Percentiles rank a stretch among this genome's conserved stretches.
These are phyloP conservation scores for Lyophyllum shimeji DNA, from an alignment of 768 basidiomycete genomes.

Conservation along the genomic window DNA sequence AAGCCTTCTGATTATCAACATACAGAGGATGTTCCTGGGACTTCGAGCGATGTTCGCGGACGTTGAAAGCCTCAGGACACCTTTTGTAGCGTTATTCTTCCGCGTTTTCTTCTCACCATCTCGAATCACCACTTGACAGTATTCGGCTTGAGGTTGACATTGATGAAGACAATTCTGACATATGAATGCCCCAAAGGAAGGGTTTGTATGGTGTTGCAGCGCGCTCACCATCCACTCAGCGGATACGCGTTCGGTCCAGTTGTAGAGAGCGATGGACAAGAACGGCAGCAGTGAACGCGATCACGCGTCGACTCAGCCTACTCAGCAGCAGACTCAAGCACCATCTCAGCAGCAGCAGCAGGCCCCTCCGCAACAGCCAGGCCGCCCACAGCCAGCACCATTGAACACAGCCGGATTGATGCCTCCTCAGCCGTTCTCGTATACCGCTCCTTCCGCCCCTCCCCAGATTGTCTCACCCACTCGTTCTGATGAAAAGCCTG, in stretches of 20 bases:
- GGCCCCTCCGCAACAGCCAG: not conserved
- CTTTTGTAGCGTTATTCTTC: not conserved
- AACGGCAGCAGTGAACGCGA: constrained; percentile 9
- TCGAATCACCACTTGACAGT: constrained; percentile 5
- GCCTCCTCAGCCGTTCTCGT: not conserved
- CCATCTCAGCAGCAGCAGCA: not conserved
- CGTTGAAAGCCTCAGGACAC: not conserved
- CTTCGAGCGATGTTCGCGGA: not conserved
- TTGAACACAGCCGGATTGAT: not conserved
- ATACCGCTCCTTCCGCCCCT: constrained; percentile 1
- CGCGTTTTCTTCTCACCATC: not conserved
- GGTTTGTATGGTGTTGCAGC: not conserved
- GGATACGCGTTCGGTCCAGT: not conserved
- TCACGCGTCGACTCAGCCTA: not conserved
- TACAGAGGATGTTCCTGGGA: not conserved
- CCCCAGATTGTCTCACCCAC: not conserved
- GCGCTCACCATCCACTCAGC: constrained; percentile 4
- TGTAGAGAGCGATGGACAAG: constrained; percentile 6
- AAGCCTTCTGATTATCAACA: not conserved
- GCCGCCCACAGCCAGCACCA: not conserved
- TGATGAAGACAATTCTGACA: not conserved
- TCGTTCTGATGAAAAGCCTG: constrained; percentile 7
- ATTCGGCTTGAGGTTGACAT: not conserved
- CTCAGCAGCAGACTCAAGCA: not conserved
- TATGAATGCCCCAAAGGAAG: not conserved